Percentiles rank a stretch among this genome's conserved stretches.
Conservation (phyloP, 176 grass and related monocot genomes). For the Otatea glauca region DNA sequence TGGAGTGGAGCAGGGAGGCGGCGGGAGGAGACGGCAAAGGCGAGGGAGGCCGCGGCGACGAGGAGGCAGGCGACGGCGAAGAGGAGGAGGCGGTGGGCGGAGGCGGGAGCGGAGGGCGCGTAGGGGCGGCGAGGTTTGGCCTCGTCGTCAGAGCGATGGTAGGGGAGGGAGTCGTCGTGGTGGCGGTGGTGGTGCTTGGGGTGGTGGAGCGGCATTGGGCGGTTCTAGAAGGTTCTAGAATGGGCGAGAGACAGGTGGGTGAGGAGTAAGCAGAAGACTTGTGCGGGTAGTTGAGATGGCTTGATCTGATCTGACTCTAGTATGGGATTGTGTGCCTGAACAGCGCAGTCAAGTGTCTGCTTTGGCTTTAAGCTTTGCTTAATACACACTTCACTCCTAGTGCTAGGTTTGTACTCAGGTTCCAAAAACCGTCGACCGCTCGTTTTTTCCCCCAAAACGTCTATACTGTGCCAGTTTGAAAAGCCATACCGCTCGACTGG, state of each 20-base stretch:
- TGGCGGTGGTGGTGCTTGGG: slow-evolving; percentile 57
- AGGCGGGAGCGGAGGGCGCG: slow-evolving; percentile 28
- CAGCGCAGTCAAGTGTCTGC: slow-evolving; percentile 25
- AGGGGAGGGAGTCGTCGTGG: slow-evolving; percentile 42
- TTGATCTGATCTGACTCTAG: slow-evolving; percentile 45
- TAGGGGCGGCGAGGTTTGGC: slow-evolving; percentile 67
- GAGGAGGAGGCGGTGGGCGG: slow-evolving; percentile 53
- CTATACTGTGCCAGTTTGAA: no score
- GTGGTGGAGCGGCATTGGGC: slow-evolving; percentile 63
- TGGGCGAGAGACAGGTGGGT: background rate
- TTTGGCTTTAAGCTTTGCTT: slow-evolving; percentile 35
- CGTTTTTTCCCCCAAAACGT: no score
- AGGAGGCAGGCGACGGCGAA: slow-evolving; percentile 63
- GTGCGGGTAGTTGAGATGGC: background rate
- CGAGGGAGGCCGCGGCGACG: slow-evolving; percentile 56
- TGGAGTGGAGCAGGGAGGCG: slow-evolving; percentile 23
- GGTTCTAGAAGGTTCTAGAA: slow-evolving; percentile 49
- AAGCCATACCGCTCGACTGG: no score
- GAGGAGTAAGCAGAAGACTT: background rate
- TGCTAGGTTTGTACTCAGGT: background rate
- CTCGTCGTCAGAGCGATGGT: slow-evolving; percentile 55
- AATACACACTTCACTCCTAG: background rate
- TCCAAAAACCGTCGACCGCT: no score
- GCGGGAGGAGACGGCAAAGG: slow-evolving; percentile 54
- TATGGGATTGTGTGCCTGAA: background rate